Evolutionary conservation across 1,284 basidiomycete species (phyloP).

Genomic region (Malassezia dermatis): DNA sequence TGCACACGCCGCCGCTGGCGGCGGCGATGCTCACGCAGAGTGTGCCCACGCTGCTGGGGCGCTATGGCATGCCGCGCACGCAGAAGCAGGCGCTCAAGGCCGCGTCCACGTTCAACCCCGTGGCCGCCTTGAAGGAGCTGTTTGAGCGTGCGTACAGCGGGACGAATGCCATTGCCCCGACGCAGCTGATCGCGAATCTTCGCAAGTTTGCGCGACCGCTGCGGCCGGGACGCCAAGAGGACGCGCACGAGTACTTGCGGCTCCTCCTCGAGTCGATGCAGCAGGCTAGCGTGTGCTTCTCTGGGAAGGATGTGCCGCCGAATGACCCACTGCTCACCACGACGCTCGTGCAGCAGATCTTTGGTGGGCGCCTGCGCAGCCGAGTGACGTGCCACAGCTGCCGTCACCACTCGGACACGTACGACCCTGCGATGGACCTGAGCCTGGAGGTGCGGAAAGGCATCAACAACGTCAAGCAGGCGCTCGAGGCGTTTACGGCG

Average conservation of each 20-base stretch:
- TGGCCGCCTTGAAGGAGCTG: slow-evolving; percentile 52
- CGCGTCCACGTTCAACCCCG: slow-evolving; percentile 43
- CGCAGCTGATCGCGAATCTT: slow-evolving; percentile 34
- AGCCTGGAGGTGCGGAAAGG: slow-evolving; percentile 53
- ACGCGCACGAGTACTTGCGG: slow-evolving; percentile 93
- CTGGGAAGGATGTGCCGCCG: slow-evolving; percentile 57
- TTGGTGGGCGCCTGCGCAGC: slow-evolving; percentile 83
- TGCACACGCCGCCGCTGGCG: slow-evolving; percentile 85
- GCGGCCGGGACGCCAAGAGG: slow-evolving; percentile 83
- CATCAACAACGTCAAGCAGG: slow-evolving; percentile 59
- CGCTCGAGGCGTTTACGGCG: slow-evolving; percentile 70
- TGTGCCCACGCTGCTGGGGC: slow-evolving; percentile 51
- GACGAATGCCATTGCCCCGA: slow-evolving; percentile 19
- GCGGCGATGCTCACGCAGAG: slow-evolving; percentile 57
- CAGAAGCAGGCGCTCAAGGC: slow-evolving; percentile 50
- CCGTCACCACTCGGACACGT: slow-evolving; percentile 83
- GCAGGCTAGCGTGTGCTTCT: slow-evolving; percentile 65
- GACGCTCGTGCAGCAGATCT: slow-evolving; percentile 86
- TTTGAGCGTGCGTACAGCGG: slow-evolving; percentile 52
- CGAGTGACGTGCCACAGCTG: slow-evolving; percentile 82
- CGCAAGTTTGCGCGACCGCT: slow-evolving; percentile 78
- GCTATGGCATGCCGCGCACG: slow-evolving; percentile 21
- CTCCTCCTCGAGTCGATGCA: slow-evolving; percentile 87
- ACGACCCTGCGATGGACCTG: slow-evolving; percentile 86
- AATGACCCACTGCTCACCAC: slow-evolving; percentile 62